A percentile compares a stretch with the other conserved stretches of the same genome.
Conservation (phyloP, 192 early-diverging fungal species). For the Coemansia sp. region DNA sequence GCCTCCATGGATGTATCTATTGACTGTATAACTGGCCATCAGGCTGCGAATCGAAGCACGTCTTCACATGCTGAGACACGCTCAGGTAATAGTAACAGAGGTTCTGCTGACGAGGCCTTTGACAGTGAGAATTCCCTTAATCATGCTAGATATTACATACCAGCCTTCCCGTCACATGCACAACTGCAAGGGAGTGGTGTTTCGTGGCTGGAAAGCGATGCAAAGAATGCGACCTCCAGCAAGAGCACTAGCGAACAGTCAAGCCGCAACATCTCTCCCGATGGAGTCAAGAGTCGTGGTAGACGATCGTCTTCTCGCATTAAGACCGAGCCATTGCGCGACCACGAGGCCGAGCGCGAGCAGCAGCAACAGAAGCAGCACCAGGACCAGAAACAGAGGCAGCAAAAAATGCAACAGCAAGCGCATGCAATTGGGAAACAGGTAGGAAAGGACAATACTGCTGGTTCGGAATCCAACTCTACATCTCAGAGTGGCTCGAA, state of each 20-base stretch:
- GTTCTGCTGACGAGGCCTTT: slow-evolving; percentile 39
- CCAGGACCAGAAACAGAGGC: not conserved
- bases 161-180: not conserved
- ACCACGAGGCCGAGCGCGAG: slow-evolving; percentile 54
- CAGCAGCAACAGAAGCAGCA: slow-evolving; percentile 13
- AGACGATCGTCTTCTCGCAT: slow-evolving; percentile 35
- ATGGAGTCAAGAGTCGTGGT: slow-evolving; percentile 21
- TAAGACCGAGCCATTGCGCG: slow-evolving; percentile 51
- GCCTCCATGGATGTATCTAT: slow-evolving; percentile 23
- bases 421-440: not conserved
- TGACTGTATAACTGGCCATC: not conserved
- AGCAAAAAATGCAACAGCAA: not conserved
- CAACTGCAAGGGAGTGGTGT: not conserved
- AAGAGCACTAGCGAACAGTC: slow-evolving; percentile 28
- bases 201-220: not conserved
- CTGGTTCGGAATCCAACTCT: not conserved
- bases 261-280: slow-evolving; percentile 36
- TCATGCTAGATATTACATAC: slow-evolving; percentile 32
- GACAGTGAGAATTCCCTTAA: slow-evolving; percentile 23
- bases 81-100: not conserved
- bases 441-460: not conserved
- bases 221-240: slow-evolving; percentile 15
- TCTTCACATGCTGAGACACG: not conserved
- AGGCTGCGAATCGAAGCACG: not conserved
- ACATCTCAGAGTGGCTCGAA: not conserved